Base-by-base conservation (phyloP, 129 eudicot genomes). In the Saussurea involucrata region DNA sequence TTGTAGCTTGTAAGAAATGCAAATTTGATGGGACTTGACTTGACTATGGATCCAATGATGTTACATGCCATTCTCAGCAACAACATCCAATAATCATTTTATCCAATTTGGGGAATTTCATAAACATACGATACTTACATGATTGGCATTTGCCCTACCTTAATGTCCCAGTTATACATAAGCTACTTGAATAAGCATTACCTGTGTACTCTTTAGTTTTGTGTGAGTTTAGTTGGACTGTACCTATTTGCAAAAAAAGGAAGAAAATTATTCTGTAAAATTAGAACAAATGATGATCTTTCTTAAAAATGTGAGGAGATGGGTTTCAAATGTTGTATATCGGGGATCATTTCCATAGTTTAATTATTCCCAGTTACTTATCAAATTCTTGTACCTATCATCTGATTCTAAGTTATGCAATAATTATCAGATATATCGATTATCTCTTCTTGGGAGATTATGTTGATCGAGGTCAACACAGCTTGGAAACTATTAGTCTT, bases 401-500 rank as follows among this genome's bases (percentile, higher is more conserved):
- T 70, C 34, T 33, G 72, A 76, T 77, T 46, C 76, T 85, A 71
- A 84, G 21, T 72, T 36, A 17, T 69, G 65, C 22, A 71, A 76
- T 57, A 42, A 80, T 24, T 74, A 57, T 57, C 92, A 93, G 98
- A 76, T 93, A 93, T 78, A 93, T 93, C 36, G 98, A 93, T 79
- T 92, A 92, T 86, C 94, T 92, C 84, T 92, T 92, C 88, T 76
- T 92, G 68, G 98, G 98, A 72, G 98, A 92, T 75, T 92, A 90
- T 82, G 98, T 92, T 63, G 98, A 92, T 72, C 89, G 98, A 73
- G 98, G 98, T 72, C 98, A 92, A 73, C 94, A 93, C 84, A 92
- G 98, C 88, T 83, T 92, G 88, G 98, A 92, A 74, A 92, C 96
- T 18, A 90, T 93, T 15, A 72, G 81, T 44, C 94, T 93, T 70